Evolutionary conservation across 371 early-diverging fungal species (phyloP).

Genomic region (Syncephalastrum sp.): DNA sequence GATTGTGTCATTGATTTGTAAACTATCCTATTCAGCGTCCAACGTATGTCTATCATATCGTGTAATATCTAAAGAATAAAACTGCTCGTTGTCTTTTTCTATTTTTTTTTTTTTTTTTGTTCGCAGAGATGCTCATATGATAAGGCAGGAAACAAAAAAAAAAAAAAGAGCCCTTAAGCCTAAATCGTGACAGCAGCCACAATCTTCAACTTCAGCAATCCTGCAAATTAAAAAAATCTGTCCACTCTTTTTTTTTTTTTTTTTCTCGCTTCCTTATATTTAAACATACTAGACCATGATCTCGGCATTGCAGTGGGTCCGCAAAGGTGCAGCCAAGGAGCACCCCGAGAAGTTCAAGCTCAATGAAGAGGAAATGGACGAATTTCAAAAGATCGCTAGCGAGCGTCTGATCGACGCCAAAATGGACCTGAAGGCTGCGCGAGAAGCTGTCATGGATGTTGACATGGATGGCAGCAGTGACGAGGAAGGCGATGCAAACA

Average conservation of each 20-base stretch:
- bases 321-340: constrained; percentile 83
- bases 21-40: not conserved
- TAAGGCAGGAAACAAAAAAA: no score
- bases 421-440: constrained; percentile 60
- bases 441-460: constrained; percentile 35
- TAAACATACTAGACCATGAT: constrained; percentile 54
- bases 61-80: not conserved
- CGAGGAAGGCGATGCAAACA: not conserved
- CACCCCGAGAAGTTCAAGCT: constrained; percentile 76
- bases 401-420: constrained; percentile 74
- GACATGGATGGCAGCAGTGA: constrained; percentile 16
- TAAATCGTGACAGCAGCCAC: not conserved
- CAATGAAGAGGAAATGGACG: constrained; percentile 83
- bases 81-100: no score
- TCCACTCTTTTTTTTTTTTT: constrained; percentile 3
- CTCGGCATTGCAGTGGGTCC: constrained; percentile 82
- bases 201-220: not conserved
- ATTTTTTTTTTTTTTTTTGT: no score
- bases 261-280: not conserved
- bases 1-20: constrained; percentile 38
- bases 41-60: not conserved
- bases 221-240: not conserved
- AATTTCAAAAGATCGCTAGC: constrained; percentile 70
- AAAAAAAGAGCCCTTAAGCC: no score
- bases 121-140: not conserved